phyloP scores from a whole-genome alignment of 2,329 filamentous ascomycete species.

The Coleophoma crateriformis region DNA sequence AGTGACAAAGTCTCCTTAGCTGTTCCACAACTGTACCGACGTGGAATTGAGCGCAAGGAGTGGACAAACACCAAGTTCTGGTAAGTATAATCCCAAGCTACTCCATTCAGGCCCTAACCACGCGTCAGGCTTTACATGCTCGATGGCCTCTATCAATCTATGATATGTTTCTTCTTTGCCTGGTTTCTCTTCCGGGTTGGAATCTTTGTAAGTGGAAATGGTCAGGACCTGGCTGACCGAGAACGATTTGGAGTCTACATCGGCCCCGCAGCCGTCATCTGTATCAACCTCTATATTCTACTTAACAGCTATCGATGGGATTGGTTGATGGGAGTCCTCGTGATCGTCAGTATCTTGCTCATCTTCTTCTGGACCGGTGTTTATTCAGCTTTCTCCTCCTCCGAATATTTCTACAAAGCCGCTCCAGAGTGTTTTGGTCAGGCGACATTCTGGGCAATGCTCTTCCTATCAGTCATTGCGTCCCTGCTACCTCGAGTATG shows the following conservation, averaged over 20 bases:
- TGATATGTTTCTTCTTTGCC: slow-evolving; percentile 89
- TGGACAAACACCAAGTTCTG: slow-evolving; percentile 97
- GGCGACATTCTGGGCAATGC: slow-evolving; percentile 81
- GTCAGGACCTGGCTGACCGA: slow-evolving; percentile 72
- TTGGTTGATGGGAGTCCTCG: slow-evolving; percentile 85
- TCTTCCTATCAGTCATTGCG: slow-evolving; percentile 72
- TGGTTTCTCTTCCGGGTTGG: slow-evolving; percentile 72
- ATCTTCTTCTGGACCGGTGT: slow-evolving; percentile 96
- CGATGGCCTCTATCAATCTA: slow-evolving; percentile 91
- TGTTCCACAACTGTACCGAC: slow-evolving; percentile 90
- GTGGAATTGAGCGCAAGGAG: slow-evolving; percentile 91
- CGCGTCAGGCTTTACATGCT: slow-evolving; percentile 76
- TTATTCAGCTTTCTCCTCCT: slow-evolving; percentile 49
- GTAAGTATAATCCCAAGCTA: slow-evolving; percentile 45
- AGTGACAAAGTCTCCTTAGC: slow-evolving; percentile 89
- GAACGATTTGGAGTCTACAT: slow-evolving; percentile 83
- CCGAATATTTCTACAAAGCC: slow-evolving; percentile 70
- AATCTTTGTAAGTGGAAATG: slow-evolving; percentile 65
- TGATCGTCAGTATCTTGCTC: slow-evolving; percentile 75
- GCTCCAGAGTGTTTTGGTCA: slow-evolving; percentile 75
- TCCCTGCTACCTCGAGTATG: slow-evolving; percentile 84
- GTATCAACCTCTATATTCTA: slow-evolving; percentile 90
- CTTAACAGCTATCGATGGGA: slow-evolving; percentile 98
- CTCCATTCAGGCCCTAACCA: slow-evolving; percentile 24
- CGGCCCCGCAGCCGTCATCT: slow-evolving; percentile 75